Evolutionary conservation across 495 filamentous ascomycete species (phyloP).

Genomic region (Penicillium goetzii): DNA sequence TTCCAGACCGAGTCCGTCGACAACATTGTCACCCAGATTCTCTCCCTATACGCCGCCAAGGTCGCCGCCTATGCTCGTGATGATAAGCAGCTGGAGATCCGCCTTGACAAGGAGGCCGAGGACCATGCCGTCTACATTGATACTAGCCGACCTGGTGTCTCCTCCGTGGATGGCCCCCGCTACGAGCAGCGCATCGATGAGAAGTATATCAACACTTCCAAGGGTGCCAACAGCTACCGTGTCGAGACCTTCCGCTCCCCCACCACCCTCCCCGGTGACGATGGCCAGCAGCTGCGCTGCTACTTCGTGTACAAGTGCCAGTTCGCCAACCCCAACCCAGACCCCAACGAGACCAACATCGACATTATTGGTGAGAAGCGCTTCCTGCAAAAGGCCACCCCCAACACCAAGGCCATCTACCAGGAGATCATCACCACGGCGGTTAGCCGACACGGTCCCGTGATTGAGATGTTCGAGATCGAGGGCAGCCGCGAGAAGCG

Average conservation of each 20-base stretch:
- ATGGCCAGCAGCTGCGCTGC: slow-evolving; percentile 83
- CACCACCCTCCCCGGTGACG: slow-evolving; percentile 69
- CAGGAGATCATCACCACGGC: slow-evolving; percentile 88
- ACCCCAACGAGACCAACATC: slow-evolving; percentile 80
- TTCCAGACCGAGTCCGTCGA: slow-evolving; percentile 90
- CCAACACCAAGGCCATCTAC: slow-evolving; percentile 93
- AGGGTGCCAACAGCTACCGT: slow-evolving; percentile 72
- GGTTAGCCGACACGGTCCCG: slow-evolving; percentile 81
- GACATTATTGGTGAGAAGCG: slow-evolving; percentile 91
- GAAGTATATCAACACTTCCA: slow-evolving; percentile 84
- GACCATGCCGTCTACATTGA: slow-evolving; percentile 99
- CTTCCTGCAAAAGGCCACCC: slow-evolving; percentile 92
- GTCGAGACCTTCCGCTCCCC: slow-evolving; percentile 95
- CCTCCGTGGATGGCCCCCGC: slow-evolving; percentile 71
- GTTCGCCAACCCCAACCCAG: slow-evolving; percentile 75
- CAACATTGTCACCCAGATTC: slow-evolving; percentile 89
- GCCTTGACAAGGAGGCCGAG: slow-evolving; percentile 88
- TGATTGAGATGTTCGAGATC: slow-evolving; percentile 97
- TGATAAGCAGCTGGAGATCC: slow-evolving; percentile 91
- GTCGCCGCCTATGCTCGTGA: slow-evolving; percentile 91
- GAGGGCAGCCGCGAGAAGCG: slow-evolving; percentile 88
- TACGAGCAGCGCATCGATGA: slow-evolving; percentile 94
- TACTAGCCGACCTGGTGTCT: slow-evolving; percentile 86
- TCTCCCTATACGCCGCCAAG: slow-evolving; percentile 96
- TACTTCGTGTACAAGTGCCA: slow-evolving; percentile 98